phyloP scores from a whole-genome alignment of 176 grass and related monocot genomes.

The Rhipidocladum racemiflorum region DNA sequence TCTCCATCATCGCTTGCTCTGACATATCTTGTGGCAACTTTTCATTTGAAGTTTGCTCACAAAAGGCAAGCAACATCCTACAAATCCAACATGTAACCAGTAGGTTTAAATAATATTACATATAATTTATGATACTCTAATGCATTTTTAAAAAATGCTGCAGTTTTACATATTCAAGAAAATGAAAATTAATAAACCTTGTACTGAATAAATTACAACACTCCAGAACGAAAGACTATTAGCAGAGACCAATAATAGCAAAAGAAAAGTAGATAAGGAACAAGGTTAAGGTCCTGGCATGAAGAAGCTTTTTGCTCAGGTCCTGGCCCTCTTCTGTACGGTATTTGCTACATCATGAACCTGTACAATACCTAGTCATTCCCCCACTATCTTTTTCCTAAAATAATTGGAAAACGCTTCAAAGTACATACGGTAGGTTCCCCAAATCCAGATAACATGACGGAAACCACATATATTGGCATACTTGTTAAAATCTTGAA shows the following conservation, averaged over 20 bases:
- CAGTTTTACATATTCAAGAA: constrained; percentile 12
- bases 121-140: constrained; percentile 5
- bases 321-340: not conserved
- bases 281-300: not conserved
- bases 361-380: not conserved
- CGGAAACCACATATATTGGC: not conserved
- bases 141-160: not conserved
- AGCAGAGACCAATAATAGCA: constrained; percentile 11
- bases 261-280: not conserved
- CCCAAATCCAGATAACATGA: not conserved
- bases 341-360: not conserved
- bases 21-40: constrained; percentile 48
- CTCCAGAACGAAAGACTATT: not conserved
- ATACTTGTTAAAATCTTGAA: not conserved
- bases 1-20: constrained; percentile 64
- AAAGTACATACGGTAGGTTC: not conserved
- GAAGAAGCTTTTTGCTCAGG: not conserved
- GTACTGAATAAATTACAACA: not conserved
- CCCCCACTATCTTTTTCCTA: not conserved
- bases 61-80: constrained; percentile 87
- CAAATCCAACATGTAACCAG: constrained; percentile 17
- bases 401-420: not conserved
- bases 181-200: not conserved
- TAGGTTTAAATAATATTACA: constrained; percentile 6
- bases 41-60: constrained; percentile 69